Base-by-base conservation (phyloP, 176 grass and related monocot species). In the Secale cereale region DNA sequence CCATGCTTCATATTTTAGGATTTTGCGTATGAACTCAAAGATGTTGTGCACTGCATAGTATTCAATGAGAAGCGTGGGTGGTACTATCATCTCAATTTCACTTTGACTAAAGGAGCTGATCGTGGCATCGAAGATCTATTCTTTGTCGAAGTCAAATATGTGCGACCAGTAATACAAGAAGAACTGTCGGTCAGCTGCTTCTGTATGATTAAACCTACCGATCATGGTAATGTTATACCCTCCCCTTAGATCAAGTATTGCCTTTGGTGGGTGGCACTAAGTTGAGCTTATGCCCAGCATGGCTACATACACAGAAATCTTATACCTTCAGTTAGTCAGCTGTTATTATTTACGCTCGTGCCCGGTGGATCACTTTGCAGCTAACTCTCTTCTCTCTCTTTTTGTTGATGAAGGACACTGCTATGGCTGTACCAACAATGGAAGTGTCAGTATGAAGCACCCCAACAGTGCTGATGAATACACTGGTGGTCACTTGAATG, bases 11-110 rank as follows among this genome's bases (percentile, higher is more conserved):
- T 74, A 16, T 48, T 45, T 17, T 3, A 74, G 70, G 40, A 74
- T 48, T 25, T 46, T 19, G 40, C 70, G 9, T 75, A 57, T 66
- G 70, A 76, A 65, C 70, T 87, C 23, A 76, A 65, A 66, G 78
- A 87, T 40, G 59, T 81, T 66, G 27, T 87, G 78, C 33, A 29
- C 17, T 67, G 10, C 43, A 19, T 41, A 10, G 8, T 13, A 41
- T 19, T 87, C 40, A 12, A 0, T 39, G 78, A 76, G 78, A 7
- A 59, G 4, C 12, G 1, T 4, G 16, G 16, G 1, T 65, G 39
- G 41, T 81, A 76, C 70, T 56, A 41, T 76, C 70, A 81, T 65
- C 31, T 81, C 59, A 87, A 76, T 87, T 81, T 87, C 78, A 81
- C 32, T 40, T 23, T 46, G 72, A 66, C 70, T 66, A 87, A 87